Percentiles rank a stretch among this genome's conserved stretches.
Conservation (phyloP, 1,139 yeast genomes). For the Hyphopichia buzzinii region DNA sequence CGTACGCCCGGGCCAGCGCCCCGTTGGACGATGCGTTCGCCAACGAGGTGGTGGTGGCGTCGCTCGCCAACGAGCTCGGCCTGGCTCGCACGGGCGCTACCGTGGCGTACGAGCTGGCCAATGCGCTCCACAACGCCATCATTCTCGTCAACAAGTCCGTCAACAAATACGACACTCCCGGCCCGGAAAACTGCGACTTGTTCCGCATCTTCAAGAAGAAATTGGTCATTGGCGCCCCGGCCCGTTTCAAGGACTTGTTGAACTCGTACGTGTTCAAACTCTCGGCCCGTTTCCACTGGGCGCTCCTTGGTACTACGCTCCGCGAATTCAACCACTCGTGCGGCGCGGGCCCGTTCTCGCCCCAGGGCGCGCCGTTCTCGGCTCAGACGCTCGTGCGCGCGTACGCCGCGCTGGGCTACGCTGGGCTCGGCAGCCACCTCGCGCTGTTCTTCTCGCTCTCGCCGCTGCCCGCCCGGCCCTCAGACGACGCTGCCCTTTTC, state of each 20-base stretch:
- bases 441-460: not conserved
- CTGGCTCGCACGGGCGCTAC: slow-evolving; percentile 27
- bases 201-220: slow-evolving; percentile 43
- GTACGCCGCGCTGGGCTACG: not conserved
- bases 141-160: slow-evolving; percentile 45
- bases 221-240: slow-evolving; percentile 42
- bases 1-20: not conserved
- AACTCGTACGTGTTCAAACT: slow-evolving; percentile 43
- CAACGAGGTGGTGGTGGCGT: slow-evolving; percentile 35
- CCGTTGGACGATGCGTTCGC: slow-evolving; percentile 20
- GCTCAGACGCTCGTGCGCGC: not conserved
- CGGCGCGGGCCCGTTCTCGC: not conserved
- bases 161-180: slow-evolving; percentile 15
- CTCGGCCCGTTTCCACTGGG: slow-evolving; percentile 36
- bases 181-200: slow-evolving; percentile 10
- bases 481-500: slow-evolving; percentile 6
- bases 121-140: slow-evolving; percentile 46
- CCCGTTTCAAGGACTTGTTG: slow-evolving; percentile 43
- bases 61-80: slow-evolving; percentile 45
- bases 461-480: not conserved
- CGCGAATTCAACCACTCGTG: slow-evolving; percentile 22
- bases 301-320: slow-evolving; percentile 35
- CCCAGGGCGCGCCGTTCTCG: not conserved
- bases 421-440: not conserved
- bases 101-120: slow-evolving; percentile 34